These are phyloP conservation scores for Moesziomyces sp. DNA, from an alignment of 1,284 basidiomycete genomes.

Conservation along the genomic window DNA sequence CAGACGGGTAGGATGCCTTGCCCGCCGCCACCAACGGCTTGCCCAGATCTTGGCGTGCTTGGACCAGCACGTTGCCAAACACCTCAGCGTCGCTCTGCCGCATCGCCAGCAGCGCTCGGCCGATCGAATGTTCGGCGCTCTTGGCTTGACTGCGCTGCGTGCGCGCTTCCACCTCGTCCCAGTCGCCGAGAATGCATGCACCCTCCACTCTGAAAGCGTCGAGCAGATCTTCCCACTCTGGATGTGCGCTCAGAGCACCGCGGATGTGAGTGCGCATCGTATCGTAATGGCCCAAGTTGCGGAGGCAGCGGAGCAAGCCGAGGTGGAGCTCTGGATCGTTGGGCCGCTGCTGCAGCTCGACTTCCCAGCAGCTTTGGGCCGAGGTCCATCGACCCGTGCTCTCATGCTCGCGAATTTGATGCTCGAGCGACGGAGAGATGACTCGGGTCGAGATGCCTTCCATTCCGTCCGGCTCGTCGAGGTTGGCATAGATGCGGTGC, in stretches of 20 bases:
- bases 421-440: slow-evolving; percentile 88
- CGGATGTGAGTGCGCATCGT: slow-evolving; percentile 94
- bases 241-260: slow-evolving; percentile 86
- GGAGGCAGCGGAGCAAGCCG: slow-evolving; percentile 88
- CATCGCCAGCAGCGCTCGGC: slow-evolving; percentile 83
- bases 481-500: slow-evolving; percentile 93
- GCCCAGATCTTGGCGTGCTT: slow-evolving; percentile 82
- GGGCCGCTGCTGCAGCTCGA: slow-evolving; percentile 89
- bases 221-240: slow-evolving; percentile 83
- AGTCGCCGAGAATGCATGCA: slow-evolving; percentile 94
- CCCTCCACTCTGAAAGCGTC: slow-evolving; percentile 91
- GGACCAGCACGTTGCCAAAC: slow-evolving; percentile 71
- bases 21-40: slow-evolving; percentile 83
- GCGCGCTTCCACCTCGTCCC: slow-evolving; percentile 73
- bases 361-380: slow-evolving; percentile 99
- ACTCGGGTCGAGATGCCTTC: slow-evolving; percentile 93
- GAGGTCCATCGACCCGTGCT: slow-evolving; percentile 97
- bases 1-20: slow-evolving; percentile 78
- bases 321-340: slow-evolving; percentile 89
- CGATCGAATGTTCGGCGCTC: slow-evolving; percentile 79
- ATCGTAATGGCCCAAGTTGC: slow-evolving; percentile 97
- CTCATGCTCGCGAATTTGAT: slow-evolving; percentile 98
- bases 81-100: slow-evolving; percentile 70
- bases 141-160: slow-evolving; percentile 71
- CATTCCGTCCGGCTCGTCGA: slow-evolving; percentile 99